Evolutionary conservation across 1,284 basidiomycete genomes (phyloP).

Genomic region (Irpex sp.): DNA sequence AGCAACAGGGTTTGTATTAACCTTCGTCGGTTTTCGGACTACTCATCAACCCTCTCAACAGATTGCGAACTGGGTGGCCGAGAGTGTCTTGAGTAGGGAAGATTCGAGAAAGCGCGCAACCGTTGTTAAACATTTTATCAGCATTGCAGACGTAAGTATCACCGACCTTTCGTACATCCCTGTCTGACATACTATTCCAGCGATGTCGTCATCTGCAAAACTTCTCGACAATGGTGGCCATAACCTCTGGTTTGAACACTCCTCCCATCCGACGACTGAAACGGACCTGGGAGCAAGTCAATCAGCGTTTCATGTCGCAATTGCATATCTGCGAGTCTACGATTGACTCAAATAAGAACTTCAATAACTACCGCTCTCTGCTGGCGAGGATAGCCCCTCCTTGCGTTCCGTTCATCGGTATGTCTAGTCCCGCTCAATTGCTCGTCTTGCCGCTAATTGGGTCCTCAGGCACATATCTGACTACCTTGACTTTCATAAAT

Average conservation of each 20-base stretch:
- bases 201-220: slow-evolving; percentile 90
- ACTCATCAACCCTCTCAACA: slow-evolving; percentile 24
- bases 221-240: slow-evolving; percentile 94
- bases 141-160: slow-evolving; percentile 76
- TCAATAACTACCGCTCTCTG: slow-evolving; percentile 85
- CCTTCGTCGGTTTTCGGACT: background rate
- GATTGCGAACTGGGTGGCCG: slow-evolving; percentile 95
- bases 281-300: slow-evolving; percentile 93
- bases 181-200: slow-evolving; percentile 38
- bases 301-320: slow-evolving; percentile 65
- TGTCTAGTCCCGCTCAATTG: slow-evolving; percentile 19
- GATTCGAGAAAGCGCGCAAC: slow-evolving; percentile 83
- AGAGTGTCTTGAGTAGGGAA: slow-evolving; percentile 81
- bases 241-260: slow-evolving; percentile 93
- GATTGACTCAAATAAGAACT: slow-evolving; percentile 90
- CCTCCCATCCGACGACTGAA: slow-evolving; percentile 91
- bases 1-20: slow-evolving; percentile 75
- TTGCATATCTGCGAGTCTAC: slow-evolving; percentile 75
- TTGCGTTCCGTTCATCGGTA: slow-evolving; percentile 97
- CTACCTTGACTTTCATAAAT: slow-evolving; percentile 95
- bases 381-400: slow-evolving; percentile 88
- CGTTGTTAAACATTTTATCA: slow-evolving; percentile 90
- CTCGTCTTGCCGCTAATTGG: background rate
- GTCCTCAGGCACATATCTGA: slow-evolving; percentile 84
- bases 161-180: background rate